Base-by-base conservation (phyloP, 208 protist species). In the Trypanosoma mega region DNA sequence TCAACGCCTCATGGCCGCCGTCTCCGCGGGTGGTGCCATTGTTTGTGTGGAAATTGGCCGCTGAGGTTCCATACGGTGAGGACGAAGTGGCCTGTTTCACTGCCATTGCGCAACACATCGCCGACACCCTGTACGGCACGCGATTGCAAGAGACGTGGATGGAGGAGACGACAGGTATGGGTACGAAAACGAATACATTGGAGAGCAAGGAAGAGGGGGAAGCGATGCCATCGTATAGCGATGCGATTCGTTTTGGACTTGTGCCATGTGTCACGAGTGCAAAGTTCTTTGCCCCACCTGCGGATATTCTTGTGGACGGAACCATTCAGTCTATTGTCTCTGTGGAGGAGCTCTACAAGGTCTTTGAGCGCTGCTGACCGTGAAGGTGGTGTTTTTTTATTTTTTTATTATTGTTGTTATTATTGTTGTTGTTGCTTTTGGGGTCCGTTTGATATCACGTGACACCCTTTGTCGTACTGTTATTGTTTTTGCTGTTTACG, bases 291-390 rank as follows among this genome's bases (percentile, higher is more conserved):
- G 36, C 68, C 14, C 70, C 81, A 3, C 84, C 87, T 0, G 72
- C 78, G 0, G 71, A 70, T 44, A 55, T 79, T 14, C 56, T 92
- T 50, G 71, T 60, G 12, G 72, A 92, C 45, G 82, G 84, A 20
- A 78, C 82, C 18, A 47, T 92, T 9, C 82, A 82, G 44, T 61
- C 79, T 20, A 75, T 95, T 37, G 85, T 92, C 3, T 84, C 83
- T 0, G 86, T 92, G 37, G 89, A 95, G 74, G 77, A 85, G 23
- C 73, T 95, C 14, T 95, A 92, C 71, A 95, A 91, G 63, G 86
- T 95, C 20, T 95, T 95, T 70, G 89, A 95, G 66, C 89, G 89
- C 14, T 95, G 89, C 68, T 95, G 68, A 56, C 20, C 5, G 14
- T 21, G 31, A 23, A 44, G 9, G 31, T 26, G 34, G n/a, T n/a